A percentile compares a stretch with the other conserved stretches of the same genome.
Conservation (phyloP, 768 basidiomycete species). For the Solioccasus polychromus region DNA sequence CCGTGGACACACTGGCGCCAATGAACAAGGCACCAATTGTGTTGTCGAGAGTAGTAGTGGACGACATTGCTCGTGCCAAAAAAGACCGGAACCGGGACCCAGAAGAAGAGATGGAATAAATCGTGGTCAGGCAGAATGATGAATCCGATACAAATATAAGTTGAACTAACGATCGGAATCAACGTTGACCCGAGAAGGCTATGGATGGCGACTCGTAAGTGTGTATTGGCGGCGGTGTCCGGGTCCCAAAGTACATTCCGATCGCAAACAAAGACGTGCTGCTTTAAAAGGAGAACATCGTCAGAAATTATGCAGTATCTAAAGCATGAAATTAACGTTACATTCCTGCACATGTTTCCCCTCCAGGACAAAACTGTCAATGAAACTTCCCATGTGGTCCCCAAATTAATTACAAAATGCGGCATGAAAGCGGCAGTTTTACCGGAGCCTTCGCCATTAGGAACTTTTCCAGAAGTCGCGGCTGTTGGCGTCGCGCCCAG, state of each 20-base stretch:
- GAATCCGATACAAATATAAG: slow-evolving; percentile 13
- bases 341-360: background rate
- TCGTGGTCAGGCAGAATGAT: too few species aligned
- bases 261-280: background rate
- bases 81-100: background rate
- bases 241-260: background rate
- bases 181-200: slow-evolving; percentile 7
- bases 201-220: slow-evolving; percentile 1
- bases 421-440: slow-evolving; percentile 1
- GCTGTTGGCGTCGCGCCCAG: too few species aligned
- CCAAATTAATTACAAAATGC: background rate
- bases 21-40: slow-evolving; percentile 62
- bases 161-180: slow-evolving; percentile 4
- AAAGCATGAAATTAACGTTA: slow-evolving; percentile 5
- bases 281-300: slow-evolving; percentile 3
- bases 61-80: slow-evolving; percentile 18
- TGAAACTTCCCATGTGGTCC: background rate
- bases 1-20: slow-evolving; percentile 51
- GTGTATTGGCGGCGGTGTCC: background rate
- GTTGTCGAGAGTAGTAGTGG: slow-evolving; percentile 32
- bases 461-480: too few species aligned
- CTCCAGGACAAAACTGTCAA: slow-evolving; percentile 5
- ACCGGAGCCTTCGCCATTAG: too few species aligned
- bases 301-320: slow-evolving; percentile 2
- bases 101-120: background rate